Percentiles rank a stretch among this genome's conserved stretches.
Conservation (phyloP, 371 early-diverging fungal genomes). For the Funneliformis caledonium region DNA sequence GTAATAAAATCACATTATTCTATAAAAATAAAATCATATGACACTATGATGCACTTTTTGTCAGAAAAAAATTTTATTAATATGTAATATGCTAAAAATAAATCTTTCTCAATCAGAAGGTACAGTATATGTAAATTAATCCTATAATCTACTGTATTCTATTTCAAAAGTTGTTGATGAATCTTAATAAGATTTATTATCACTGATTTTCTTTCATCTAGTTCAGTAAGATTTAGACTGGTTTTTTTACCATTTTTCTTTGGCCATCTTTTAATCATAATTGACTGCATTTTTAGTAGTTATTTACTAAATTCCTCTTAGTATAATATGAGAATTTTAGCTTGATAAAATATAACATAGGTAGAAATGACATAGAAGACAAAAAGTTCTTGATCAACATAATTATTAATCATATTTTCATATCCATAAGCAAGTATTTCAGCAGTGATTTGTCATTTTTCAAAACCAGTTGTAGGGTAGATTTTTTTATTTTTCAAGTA, state of each 20-base stretch:
- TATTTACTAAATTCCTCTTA: background rate
- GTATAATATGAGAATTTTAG: background rate
- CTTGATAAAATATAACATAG: constrained; percentile 23
- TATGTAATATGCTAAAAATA: too few relatives aligned
- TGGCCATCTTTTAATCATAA: constrained; percentile 32
- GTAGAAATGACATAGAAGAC: background rate
- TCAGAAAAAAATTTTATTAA: too few relatives aligned
- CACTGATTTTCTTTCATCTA: constrained; percentile 23
- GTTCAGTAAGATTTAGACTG: constrained; percentile 33
- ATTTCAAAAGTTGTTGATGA: constrained; percentile 10
- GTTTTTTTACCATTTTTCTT: background rate
- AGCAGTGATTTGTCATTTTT: constrained; percentile 15
- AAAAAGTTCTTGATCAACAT: constrained; percentile 17
- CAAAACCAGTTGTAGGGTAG: background rate
- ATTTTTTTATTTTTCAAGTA: background rate
- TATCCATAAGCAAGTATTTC: constrained; percentile 26
- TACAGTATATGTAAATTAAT: too few relatives aligned
- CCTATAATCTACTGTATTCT: too few relatives aligned
- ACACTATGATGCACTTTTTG: too few relatives aligned
- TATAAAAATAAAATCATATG: too few relatives aligned
- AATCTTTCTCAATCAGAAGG: too few relatives aligned
- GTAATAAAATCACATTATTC: too few relatives aligned
- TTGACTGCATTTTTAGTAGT: constrained; percentile 5
- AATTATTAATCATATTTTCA: background rate
- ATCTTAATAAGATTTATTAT: constrained; percentile 4